Conservation (phyloP, 306 rosid genomes). For the Acacia melanoxylon region DNA sequence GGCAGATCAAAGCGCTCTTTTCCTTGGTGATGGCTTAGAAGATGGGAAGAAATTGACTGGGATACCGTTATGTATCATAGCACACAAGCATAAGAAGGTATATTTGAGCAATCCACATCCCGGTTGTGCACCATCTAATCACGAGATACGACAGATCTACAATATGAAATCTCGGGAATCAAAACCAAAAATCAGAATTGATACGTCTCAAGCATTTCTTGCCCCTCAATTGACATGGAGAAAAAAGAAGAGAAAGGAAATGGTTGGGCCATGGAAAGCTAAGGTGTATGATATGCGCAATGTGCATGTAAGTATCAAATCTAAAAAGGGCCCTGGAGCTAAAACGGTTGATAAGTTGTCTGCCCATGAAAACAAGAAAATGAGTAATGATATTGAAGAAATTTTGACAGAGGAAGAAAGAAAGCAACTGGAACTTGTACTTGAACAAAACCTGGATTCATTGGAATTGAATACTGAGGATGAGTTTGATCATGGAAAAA, state of each 20-base stretch:
- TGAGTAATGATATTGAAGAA: constrained; percentile 51
- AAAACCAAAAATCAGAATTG: constrained; percentile 64
- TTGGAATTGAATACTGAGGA: constrained; percentile 51
- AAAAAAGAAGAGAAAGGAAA: constrained; percentile 77
- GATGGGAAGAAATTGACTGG: constrained; percentile 61
- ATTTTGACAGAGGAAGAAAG: constrained; percentile 77
- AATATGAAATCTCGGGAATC: constrained; percentile 53
- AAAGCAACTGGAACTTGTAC: constrained; percentile 75
- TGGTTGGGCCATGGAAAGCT: constrained; percentile 80
- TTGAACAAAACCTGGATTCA: constrained; percentile 44
- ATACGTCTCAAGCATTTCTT: constrained; percentile 81
- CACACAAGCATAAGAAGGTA: constrained; percentile 75
- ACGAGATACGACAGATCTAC: constrained; percentile 47
- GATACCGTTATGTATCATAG: constrained; percentile 31
- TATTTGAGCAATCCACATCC: constrained; percentile 45
- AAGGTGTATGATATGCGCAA: constrained; percentile 91
- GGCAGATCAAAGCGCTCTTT: constrained; percentile 77
- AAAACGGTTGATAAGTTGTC: constrained; percentile 52
- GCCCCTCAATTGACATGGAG: constrained; percentile 86
- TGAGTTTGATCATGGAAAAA: constrained; percentile 46
- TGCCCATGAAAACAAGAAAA: constrained; percentile 50
- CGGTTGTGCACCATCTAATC: constrained; percentile 51
- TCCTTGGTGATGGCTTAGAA: constrained; percentile 81
- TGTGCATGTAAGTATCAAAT: constrained; percentile 71
- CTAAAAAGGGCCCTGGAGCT: constrained; percentile 72